phyloP scores from a whole-genome alignment of 352 stramenopile genomes.

The Phytophthora macrochlamydospora region DNA sequence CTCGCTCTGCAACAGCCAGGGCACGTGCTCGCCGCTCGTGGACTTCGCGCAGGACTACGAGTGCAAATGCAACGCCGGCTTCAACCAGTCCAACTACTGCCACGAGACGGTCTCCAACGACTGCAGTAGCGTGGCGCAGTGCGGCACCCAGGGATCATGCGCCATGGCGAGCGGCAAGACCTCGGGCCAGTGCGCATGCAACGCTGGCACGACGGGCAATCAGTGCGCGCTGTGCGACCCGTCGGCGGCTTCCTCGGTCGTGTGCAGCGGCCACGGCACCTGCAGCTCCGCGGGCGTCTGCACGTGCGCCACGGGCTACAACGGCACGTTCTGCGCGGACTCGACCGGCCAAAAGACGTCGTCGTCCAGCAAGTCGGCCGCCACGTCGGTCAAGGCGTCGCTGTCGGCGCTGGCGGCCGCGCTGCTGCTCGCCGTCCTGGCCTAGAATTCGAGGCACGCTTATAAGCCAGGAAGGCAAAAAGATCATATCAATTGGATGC shows the following conservation, averaged over 20 bases:
- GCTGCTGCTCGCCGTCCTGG: constrained; percentile 36
- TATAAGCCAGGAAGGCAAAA: not conserved
- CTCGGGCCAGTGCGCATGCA: constrained; percentile 54
- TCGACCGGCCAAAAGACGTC: constrained; percentile 20
- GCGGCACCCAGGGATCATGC: constrained; percentile 61
- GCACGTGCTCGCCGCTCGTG: constrained; percentile 65
- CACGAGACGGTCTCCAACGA: constrained; percentile 55
- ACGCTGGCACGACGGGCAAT: constrained; percentile 53
- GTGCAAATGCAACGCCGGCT: constrained; percentile 82
- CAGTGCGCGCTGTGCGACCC: constrained; percentile 73
- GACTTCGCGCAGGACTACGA: constrained; percentile 68
- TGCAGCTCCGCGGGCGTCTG: constrained; percentile 53
- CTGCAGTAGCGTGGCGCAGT: constrained; percentile 78
- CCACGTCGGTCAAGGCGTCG: constrained; percentile 14
- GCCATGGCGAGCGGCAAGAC: constrained; percentile 30
- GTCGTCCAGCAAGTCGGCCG: constrained; percentile 17
- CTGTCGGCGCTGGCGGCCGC: constrained; percentile 16
- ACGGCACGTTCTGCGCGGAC: constrained; percentile 62
- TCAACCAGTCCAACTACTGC: constrained; percentile 63
- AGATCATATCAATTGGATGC: not conserved
- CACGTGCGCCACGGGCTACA: constrained; percentile 64
- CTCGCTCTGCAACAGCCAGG: constrained; percentile 71
- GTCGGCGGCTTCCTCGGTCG: constrained; percentile 21
- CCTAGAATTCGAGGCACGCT: constrained; percentile 9
- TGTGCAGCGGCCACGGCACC: constrained; percentile 59